Conservation (phyloP, 1,284 basidiomycete genomes). For the Ceratobasidium sp. region DNA sequence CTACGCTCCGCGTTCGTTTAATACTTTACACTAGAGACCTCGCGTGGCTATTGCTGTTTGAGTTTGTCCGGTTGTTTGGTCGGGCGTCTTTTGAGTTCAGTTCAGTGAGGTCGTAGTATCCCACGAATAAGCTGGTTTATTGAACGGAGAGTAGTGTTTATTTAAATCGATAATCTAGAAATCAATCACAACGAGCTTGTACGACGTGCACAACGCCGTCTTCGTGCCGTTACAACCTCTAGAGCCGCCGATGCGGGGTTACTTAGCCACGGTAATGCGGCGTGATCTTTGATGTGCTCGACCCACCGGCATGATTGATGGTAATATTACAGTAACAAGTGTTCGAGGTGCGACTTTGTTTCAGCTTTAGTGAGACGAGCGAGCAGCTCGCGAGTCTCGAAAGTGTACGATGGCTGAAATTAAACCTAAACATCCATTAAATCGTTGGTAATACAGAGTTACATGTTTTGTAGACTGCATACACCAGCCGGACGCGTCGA, state of each 20-base stretch:
- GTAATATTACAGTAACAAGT: too few species aligned
- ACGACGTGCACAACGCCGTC: too few species aligned
- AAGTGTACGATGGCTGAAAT: constrained; percentile 5
- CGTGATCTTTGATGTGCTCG: background rate
- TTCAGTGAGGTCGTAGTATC: too few species aligned
- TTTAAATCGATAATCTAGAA: too few species aligned
- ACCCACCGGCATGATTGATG: background rate
- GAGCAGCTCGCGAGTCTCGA: background rate
- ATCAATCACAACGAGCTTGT: too few species aligned
- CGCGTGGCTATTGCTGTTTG: background rate
- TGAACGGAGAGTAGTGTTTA: too few species aligned
- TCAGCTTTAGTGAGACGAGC: background rate
- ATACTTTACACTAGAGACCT: background rate
- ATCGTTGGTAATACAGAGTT: background rate
- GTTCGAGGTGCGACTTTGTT: background rate
- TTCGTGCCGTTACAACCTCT: too few species aligned
- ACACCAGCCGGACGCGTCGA: background rate
- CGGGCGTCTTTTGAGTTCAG: too few species aligned
- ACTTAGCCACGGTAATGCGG: background rate
- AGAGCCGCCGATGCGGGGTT: too few species aligned
- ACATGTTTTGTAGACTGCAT: too few species aligned
- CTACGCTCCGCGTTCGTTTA: constrained; percentile 1
- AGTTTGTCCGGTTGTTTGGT: background rate
- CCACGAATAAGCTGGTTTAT: too few species aligned
- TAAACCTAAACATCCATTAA: background rate